Evolutionary conservation across 2,329 filamentous ascomycete species (phyloP).

Genomic region (Periconia digitata): DNA sequence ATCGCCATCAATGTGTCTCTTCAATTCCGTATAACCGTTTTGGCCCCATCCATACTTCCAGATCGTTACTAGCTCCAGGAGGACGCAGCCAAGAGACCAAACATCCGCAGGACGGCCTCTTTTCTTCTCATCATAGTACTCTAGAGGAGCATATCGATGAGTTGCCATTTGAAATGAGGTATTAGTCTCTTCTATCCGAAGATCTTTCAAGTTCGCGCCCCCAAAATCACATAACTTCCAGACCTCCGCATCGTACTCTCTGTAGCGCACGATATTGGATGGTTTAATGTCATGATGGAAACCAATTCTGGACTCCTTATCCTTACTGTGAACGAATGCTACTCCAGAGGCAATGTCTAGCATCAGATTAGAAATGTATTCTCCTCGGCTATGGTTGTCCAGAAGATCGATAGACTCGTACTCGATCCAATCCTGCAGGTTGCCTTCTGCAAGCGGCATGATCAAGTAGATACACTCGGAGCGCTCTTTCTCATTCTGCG

Average conservation of each 20-base stretch:
- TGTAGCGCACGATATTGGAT: constrained; percentile 25
- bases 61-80: constrained; percentile 9
- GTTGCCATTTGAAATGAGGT: neutral
- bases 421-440: neutral
- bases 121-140: neutral
- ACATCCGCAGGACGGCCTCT: constrained; percentile 8
- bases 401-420: neutral
- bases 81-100: constrained; percentile 9
- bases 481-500: neutral
- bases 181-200: neutral
- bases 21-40: neutral
- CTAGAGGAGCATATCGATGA: constrained; percentile 2
- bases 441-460: neutral
- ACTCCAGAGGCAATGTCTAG: neutral
- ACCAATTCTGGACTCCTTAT: neutral
- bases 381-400: neutral
- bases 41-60: constrained; percentile 3
- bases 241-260: neutral
- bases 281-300: constrained; percentile 32
- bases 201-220: constrained; percentile 1
- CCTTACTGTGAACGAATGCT: constrained; percentile 1
- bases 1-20: neutral
- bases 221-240: constrained; percentile 26
- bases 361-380: neutral
- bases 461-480: neutral